Percentiles rank a stretch among this genome's conserved stretches.
These are phyloP conservation scores for Spinellus fusiger DNA, from an alignment of 192 early-diverging fungal species.

Conservation along the genomic window DNA sequence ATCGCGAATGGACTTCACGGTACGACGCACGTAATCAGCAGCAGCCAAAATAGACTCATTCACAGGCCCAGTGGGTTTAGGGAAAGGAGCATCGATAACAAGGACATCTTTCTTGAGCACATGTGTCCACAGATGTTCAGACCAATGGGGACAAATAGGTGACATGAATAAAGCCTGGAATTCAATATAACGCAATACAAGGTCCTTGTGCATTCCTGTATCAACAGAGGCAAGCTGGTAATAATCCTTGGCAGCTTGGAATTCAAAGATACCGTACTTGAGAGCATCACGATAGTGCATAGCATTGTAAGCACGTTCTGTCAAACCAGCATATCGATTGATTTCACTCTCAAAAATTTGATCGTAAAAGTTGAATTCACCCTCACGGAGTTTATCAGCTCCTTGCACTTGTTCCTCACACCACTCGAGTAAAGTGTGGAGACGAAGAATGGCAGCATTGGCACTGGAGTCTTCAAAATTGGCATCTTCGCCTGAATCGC, in stretches of 20 bases:
- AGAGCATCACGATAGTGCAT: slow-evolving; percentile 90
- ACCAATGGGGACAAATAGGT: slow-evolving; percentile 92
- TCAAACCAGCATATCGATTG: slow-evolving; percentile 58
- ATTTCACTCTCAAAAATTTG: slow-evolving; percentile 90
- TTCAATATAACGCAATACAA: slow-evolving; percentile 79
- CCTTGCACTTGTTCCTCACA: slow-evolving; percentile 58
- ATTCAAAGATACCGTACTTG: slow-evolving; percentile 86
- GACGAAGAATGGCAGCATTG: slow-evolving; percentile 90
- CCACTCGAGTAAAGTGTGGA: slow-evolving; percentile 90
- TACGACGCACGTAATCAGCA: slow-evolving; percentile 71
- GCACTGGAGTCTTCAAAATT: slow-evolving; percentile 96
- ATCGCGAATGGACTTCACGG: slow-evolving; percentile 72
- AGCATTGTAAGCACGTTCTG: slow-evolving; percentile 69
- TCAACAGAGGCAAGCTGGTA: slow-evolving; percentile 66
- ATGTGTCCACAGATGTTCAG: slow-evolving; percentile 83
- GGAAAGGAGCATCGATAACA: slow-evolving; percentile 63
- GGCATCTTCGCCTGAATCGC: slow-evolving; percentile 94
- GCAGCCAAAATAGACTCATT: slow-evolving; percentile 70
- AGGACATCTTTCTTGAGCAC: slow-evolving; percentile 63
- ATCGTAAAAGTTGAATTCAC: slow-evolving; percentile 72
- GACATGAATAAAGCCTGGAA: slow-evolving; percentile 79
- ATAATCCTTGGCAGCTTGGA: slow-evolving; percentile 79
- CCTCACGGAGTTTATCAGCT: slow-evolving; percentile 40
- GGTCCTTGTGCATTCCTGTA: slow-evolving; percentile 82
- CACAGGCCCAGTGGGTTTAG: slow-evolving; percentile 43